phyloP scores from a whole-genome alignment of 129 eudicot species.

The Helianthus tuberosus region DNA sequence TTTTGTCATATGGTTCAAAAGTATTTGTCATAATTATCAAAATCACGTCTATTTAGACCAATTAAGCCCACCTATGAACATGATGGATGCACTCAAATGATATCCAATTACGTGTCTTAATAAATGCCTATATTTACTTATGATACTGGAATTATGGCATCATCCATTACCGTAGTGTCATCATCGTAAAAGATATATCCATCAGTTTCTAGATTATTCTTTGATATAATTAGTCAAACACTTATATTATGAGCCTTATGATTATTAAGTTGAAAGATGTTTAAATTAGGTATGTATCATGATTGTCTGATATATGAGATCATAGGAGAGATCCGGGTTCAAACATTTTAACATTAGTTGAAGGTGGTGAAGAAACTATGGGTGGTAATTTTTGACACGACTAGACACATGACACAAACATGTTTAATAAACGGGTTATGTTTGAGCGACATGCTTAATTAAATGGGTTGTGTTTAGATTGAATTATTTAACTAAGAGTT shows the following conservation, averaged over 20 bases:
- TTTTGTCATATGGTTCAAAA: neutral
- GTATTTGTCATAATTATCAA: neutral
- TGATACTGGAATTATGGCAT: constrained; percentile 20
- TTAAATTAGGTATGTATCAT: neutral
- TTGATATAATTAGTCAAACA: constrained; percentile 23
- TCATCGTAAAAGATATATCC: constrained; percentile 3
- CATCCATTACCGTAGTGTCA: constrained; percentile 26
- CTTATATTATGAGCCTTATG: neutral
- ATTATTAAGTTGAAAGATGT: neutral
- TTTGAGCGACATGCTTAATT: too few relatives aligned
- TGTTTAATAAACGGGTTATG: too few relatives aligned
- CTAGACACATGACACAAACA: too few relatives aligned
- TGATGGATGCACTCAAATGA: constrained; percentile 21
- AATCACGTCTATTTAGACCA: constrained; percentile 8
- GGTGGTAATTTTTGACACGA: too few relatives aligned
- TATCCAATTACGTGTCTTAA: constrained; percentile 20
- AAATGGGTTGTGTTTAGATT: too few relatives aligned
- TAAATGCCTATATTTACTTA: constrained; percentile 10
- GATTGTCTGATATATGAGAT: neutral
- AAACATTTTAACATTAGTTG: too few relatives aligned
- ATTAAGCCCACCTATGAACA: constrained; percentile 6
- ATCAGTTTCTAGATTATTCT: constrained; percentile 8
- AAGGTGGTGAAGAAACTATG: too few relatives aligned
- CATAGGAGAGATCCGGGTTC: too few relatives aligned
- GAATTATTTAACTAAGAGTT: too few relatives aligned